Conservation (phyloP, 2,329 filamentous ascomycete genomes). For the Alternaria rosae region DNA sequence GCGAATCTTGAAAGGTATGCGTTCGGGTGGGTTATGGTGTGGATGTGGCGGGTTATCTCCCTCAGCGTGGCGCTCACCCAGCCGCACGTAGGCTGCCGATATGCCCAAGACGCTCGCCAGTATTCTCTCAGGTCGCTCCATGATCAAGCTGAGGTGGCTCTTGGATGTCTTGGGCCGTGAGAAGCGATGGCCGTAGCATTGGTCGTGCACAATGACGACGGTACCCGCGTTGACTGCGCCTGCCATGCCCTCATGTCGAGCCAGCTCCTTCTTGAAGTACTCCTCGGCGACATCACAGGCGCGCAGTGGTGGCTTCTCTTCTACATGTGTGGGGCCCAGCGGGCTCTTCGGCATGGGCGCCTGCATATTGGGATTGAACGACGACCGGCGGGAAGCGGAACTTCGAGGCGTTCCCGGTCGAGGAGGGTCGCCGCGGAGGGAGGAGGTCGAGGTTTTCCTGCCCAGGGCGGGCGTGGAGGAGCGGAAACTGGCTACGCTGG, state of each 20-base stretch:
- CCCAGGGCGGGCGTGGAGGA: conserved; percentile 51
- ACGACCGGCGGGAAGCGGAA: conserved; percentile 52
- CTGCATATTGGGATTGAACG: conserved; percentile 52
- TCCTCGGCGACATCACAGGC: conserved; percentile 69
- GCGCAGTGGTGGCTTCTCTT: conserved; percentile 55
- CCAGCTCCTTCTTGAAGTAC: conserved; percentile 74
- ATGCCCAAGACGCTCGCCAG: conserved; percentile 84
- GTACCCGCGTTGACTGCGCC: conserved; percentile 63
- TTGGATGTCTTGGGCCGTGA: conserved; percentile 81
- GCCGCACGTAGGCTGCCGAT: conserved; percentile 86
- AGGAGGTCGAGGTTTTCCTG: conserved; percentile 54
- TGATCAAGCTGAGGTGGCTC: conserved; percentile 76
- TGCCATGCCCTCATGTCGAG: conserved; percentile 62
- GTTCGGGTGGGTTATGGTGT: conserved; percentile 64
- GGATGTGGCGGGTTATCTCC: conserved; percentile 74
- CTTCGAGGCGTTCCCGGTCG: conserved; percentile 47
- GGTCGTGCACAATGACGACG: conserved; percentile 87
- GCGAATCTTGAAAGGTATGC: conserved; percentile 81
- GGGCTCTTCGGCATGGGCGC: conserved; percentile 53
- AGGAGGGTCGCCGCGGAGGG: conserved; percentile 48
- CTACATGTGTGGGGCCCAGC: conserved; percentile 44
- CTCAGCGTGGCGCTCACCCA: conserved; percentile 80
- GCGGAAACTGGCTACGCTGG: conserved; percentile 52
- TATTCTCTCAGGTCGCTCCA: conserved; percentile 91
- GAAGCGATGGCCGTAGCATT: conserved; percentile 93